Evolutionary conservation across 192 early-diverging fungal species (phyloP).

Genomic region (Coemansia reversa): DNA sequence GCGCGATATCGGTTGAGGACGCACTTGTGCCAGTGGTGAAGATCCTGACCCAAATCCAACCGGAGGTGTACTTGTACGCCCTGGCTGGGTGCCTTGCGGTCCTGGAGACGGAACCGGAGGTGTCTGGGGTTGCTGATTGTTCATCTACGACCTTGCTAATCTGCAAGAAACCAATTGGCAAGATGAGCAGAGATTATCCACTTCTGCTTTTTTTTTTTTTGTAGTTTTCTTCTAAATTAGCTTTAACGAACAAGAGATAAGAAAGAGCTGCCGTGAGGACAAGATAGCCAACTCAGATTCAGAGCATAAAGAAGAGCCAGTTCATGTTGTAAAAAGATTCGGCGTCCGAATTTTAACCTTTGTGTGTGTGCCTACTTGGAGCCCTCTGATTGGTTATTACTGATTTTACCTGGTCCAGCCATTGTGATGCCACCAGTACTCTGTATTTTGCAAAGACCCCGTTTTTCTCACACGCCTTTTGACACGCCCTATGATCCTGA

Average conservation of each 20-base stretch:
- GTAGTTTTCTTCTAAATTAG: background rate
- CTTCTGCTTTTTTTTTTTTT: background rate
- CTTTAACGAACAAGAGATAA: background rate
- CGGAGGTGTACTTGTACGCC: slow-evolving; percentile 34
- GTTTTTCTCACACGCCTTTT: too few relatives aligned
- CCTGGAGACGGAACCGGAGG: slow-evolving; percentile 27
- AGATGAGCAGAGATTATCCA: background rate
- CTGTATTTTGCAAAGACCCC: too few relatives aligned
- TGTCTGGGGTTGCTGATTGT: slow-evolving; percentile 27
- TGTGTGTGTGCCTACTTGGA: slow-evolving; percentile 8
- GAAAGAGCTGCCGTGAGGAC: background rate
- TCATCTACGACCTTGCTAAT: slow-evolving; percentile 16
- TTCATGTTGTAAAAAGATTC: background rate
- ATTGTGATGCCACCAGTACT: background rate
- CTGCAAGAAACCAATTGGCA: slow-evolving; percentile 1
- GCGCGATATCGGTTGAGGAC: slow-evolving; percentile 41
- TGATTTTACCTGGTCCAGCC: background rate
- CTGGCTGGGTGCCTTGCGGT: slow-evolving; percentile 14
- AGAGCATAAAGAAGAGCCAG: background rate
- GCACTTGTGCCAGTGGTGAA: slow-evolving; percentile 46
- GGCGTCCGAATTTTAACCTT: background rate
- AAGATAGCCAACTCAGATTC: background rate
- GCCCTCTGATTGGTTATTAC: slow-evolving; percentile 25
- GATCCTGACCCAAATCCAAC: slow-evolving; percentile 53
- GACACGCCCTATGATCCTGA: too few relatives aligned